Evolutionary conservation across 768 basidiomycete genomes (phyloP).

Genomic region (Chalciporus pseudorubinellus): DNA sequence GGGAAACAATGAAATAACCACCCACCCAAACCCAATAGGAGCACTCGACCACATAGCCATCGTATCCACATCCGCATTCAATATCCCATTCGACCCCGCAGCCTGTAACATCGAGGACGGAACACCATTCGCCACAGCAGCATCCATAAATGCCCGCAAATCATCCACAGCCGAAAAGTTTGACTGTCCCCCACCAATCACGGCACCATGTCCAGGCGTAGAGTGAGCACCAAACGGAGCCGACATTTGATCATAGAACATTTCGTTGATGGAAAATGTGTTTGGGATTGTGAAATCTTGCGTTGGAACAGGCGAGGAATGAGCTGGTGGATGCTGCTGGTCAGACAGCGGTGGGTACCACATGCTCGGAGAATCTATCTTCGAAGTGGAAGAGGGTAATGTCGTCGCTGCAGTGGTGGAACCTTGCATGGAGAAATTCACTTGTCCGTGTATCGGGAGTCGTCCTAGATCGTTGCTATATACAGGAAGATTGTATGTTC

Average conservation of each 20-base stretch:
- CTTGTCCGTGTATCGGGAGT: conserved; percentile 43
- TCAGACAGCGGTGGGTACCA: conserved; percentile 12
- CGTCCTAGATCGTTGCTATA: conserved; percentile 58
- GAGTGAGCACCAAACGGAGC: conserved; percentile 6
- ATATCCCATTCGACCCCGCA: neutral
- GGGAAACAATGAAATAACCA: conserved; percentile 4
- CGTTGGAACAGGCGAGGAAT: neutral
- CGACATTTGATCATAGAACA: conserved; percentile 22
- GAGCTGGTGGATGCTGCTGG: neutral
- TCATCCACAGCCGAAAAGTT: neutral
- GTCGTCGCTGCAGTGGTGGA: neutral
- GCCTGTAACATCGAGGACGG: conserved; percentile 7
- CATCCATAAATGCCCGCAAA: conserved; percentile 18
- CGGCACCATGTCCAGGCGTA: too few relatives aligned
- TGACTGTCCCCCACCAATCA: too few relatives aligned
- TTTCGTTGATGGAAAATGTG: conserved; percentile 19
- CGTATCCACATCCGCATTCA: conserved; percentile 44
- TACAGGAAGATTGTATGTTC: conserved; percentile 45
- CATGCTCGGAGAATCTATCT: conserved; percentile 11
- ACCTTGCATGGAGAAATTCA: conserved; percentile 9
- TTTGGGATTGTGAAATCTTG: conserved; percentile 3
- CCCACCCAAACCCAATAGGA: conserved; percentile 60
- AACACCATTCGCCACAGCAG: neutral
- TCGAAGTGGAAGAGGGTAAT: neutral
- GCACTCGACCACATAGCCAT: conserved; percentile 64